These are phyloP conservation scores for Pythium aristosporum DNA, from an alignment of 352 stramenopile species.

Conservation along the genomic window DNA sequence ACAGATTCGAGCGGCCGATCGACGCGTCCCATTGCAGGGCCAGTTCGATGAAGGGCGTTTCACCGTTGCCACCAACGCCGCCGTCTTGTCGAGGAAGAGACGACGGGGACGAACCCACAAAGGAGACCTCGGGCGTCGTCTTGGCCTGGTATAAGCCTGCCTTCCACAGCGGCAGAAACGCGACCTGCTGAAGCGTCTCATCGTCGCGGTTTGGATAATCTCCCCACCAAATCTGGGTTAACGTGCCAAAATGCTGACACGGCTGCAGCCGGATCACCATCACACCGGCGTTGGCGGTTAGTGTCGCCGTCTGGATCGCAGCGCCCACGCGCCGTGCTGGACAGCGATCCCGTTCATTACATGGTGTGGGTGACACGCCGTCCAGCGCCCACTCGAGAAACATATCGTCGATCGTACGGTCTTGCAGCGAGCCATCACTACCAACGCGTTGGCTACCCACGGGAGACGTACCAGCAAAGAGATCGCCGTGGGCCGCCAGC, in stretches of 20 bases:
- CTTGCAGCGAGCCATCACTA: slow-evolving; percentile 19
- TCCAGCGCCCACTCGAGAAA: slow-evolving; percentile 59
- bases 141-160: slow-evolving; percentile 57
- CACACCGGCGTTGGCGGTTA: slow-evolving; percentile 48
- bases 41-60: slow-evolving; percentile 38
- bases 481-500: slow-evolving; percentile 53
- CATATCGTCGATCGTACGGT: slow-evolving; percentile 37
- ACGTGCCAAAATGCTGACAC: slow-evolving; percentile 49
- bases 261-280: slow-evolving; percentile 48
- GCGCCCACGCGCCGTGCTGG: slow-evolving; percentile 51
- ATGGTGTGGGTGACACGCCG: slow-evolving; percentile 42
- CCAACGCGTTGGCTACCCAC: slow-evolving; percentile 26
- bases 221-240: slow-evolving; percentile 68
- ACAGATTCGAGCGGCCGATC: slow-evolving; percentile 55
- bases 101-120: slow-evolving; percentile 28
- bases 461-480: slow-evolving; percentile 36
- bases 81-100: not conserved
- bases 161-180: slow-evolving; percentile 63
- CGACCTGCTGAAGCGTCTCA: slow-evolving; percentile 27
- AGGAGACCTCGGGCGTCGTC: slow-evolving; percentile 33
- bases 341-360: slow-evolving; percentile 39
- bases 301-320: slow-evolving; percentile 37
- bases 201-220: slow-evolving; percentile 34
- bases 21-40: slow-evolving; percentile 68
- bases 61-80: not conserved